Percentiles rank a stretch among this genome's conserved stretches.
These are phyloP conservation scores for Umbilicaria muhlenbergii DNA, from an alignment of 495 filamentous ascomycete species.

Conservation along the genomic window DNA sequence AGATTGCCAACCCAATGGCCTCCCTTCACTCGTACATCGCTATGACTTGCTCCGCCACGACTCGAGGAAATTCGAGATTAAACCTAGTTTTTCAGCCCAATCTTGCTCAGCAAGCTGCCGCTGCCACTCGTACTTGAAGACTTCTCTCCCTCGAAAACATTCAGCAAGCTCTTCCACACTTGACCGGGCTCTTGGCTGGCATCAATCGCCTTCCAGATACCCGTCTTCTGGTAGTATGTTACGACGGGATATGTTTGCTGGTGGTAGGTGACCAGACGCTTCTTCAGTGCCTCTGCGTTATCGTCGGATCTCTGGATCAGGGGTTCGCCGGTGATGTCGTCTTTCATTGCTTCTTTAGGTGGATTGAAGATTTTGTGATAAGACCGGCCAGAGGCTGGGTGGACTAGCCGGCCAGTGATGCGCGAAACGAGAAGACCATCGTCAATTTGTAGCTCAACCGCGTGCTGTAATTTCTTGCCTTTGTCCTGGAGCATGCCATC, in stretches of 20 bases:
- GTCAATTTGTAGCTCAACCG: constrained; percentile 92
- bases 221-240: constrained; percentile 87
- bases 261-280: constrained; percentile 88
- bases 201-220: constrained; percentile 93
- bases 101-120: constrained; percentile 25
- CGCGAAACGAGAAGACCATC: constrained; percentile 83
- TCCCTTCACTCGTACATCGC: constrained; percentile 4
- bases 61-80: constrained; percentile 6
- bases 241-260: constrained; percentile 85
- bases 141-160: constrained; percentile 60
- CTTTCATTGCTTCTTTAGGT: constrained; percentile 84
- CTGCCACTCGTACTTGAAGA: constrained; percentile 14
- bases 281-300: constrained; percentile 93
- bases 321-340: constrained; percentile 94
- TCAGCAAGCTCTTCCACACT: constrained; percentile 86
- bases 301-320: constrained; percentile 93
- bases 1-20: background rate
- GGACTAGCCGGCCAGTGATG: constrained; percentile 91
- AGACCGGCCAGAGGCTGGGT: constrained; percentile 86
- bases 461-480: constrained; percentile 73
- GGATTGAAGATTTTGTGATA: constrained; percentile 99
- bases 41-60: constrained; percentile 25
- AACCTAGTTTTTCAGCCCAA: constrained; percentile 24
- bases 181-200: constrained; percentile 90
- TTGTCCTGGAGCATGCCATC: constrained; percentile 73